Evolutionary conservation across 2,329 filamentous ascomycete species (phyloP).

Genomic region (Aspergillus phoenicis): DNA sequence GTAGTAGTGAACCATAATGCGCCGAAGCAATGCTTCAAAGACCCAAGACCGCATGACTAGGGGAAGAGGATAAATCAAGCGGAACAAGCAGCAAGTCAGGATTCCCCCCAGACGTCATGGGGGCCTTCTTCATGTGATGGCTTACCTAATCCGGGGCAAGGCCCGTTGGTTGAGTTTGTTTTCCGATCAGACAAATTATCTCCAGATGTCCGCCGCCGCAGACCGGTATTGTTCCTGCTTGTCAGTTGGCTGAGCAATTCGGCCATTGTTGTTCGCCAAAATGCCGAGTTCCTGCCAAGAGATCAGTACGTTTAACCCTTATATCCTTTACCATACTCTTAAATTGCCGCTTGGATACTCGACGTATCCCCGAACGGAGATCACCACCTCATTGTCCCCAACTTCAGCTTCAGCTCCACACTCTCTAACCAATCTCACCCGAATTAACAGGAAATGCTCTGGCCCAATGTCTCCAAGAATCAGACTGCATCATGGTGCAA

Average conservation of each 20-base stretch:
- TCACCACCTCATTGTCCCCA: background rate
- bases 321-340: background rate
- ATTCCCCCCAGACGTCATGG: conserved; percentile 16
- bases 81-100: background rate
- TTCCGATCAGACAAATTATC: conserved; percentile 1
- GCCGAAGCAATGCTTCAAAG: background rate
- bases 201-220: background rate
- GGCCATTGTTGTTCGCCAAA: conserved; percentile 30
- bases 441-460: conserved; percentile 74
- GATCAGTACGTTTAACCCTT: conserved; percentile 68
- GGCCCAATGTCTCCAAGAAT: conserved; percentile 91
- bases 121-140: conserved; percentile 27
- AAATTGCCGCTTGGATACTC: background rate
- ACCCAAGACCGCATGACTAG: background rate
- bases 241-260: conserved; percentile 1
- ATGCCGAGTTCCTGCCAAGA: conserved; percentile 98
- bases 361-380: no score
- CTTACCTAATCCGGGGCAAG: conserved; percentile 38
- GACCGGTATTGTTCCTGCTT: background rate
- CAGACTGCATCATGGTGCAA: conserved; percentile 92
- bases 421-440: conserved; percentile 22
- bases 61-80: background rate
- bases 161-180: conserved; percentile 16
- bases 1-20: background rate
- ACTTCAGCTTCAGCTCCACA: background rate